A percentile compares a stretch with the other conserved stretches of the same genome.
Conservation (phyloP, 768 basidiomycete genomes). For the Auriscalpium microsporum region DNA sequence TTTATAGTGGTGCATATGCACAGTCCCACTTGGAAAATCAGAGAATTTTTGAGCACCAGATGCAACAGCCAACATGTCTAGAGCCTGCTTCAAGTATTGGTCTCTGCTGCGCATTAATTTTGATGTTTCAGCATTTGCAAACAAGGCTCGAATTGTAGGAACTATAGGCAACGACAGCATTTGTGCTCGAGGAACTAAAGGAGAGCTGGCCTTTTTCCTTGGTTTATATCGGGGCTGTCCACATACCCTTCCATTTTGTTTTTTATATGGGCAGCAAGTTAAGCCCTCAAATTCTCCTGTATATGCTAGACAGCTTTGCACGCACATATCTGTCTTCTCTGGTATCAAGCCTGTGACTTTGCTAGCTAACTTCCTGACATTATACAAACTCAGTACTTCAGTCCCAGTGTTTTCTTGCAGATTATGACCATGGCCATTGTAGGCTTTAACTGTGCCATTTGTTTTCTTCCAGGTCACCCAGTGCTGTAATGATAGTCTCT, state of each 20-base stretch:
- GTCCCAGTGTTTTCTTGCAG: conserved; percentile 13
- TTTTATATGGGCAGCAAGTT: too few relatives aligned
- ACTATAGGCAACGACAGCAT: not conserved
- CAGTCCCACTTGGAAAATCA: not conserved
- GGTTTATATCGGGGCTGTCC: not conserved
- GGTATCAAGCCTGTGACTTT: not conserved
- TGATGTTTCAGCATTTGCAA: not conserved
- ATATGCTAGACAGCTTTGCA: not conserved
- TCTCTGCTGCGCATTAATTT: not conserved
- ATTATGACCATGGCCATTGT: conserved; percentile 15
- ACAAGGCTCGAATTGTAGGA: not conserved
- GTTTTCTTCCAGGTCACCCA: conserved; percentile 12
- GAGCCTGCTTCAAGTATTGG: not conserved
- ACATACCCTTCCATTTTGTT: not conserved
- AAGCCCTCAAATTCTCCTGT: not conserved
- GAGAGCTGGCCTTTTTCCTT: not conserved
- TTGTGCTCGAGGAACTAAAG: not conserved
- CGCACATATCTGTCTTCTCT: not conserved
- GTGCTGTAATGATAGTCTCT: conserved; percentile 12
- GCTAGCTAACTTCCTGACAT: not conserved
- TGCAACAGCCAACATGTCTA: too few relatives aligned
- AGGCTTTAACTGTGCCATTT: conserved; percentile 19
- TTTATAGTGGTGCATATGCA: not conserved
- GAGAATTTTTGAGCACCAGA: not conserved
- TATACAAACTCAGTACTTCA: not conserved